Base-by-base conservation (phyloP, 2,329 filamentous ascomycete genomes). In the Verruconis gallopava region DNA sequence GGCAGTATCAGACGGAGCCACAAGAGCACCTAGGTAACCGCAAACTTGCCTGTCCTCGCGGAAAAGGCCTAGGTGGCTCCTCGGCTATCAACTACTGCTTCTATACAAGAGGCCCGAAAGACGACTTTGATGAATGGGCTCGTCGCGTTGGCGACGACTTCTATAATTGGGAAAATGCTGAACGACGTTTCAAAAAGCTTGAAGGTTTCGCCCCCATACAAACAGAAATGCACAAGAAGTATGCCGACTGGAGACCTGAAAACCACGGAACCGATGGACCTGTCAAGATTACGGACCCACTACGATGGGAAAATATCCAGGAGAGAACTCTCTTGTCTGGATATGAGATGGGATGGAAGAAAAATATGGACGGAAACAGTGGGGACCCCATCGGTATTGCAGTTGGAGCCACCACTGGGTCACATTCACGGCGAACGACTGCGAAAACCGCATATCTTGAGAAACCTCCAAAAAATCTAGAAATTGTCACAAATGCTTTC, bases 111-210 rank as follows among this genome's bases (percentile, higher is more conserved):
- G 77, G 78, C 2, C 66, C 72, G 2, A 59, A 62, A 1, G 73
- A 73, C 40, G 77, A 81, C 47, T 80, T 75, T 46, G 66, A 81
- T 20, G 65, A 72, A 41, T 79, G 76, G 74, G 73, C 73, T 1
- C 57, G 62, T 0, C 46, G 69, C 2, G 68, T 73, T 0, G 72
- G 58, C 0, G 76, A 81, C 47, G 65, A 74, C 3, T 52, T 58
- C 0, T 81, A 69, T 54, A 48, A 50, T 2, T 81, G 75, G 76
- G 56, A 67, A 2, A 58, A 63, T 34, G 70, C 73, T 20, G 63
- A 72, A 44, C 45, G 55, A 3, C 62, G 69, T 1, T 72, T 69
- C 50, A 70, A 71, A 46, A 56, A 53, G 13, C 60, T 80, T 14
- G 75, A 79, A 52, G 66, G 58, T 0, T 77, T 73, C 48, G 63